Percentiles rank a stretch among this genome's conserved stretches.
phyloP scores from a whole-genome alignment of 176 grass and related monocot genomes.

The Carex kokanica region DNA sequence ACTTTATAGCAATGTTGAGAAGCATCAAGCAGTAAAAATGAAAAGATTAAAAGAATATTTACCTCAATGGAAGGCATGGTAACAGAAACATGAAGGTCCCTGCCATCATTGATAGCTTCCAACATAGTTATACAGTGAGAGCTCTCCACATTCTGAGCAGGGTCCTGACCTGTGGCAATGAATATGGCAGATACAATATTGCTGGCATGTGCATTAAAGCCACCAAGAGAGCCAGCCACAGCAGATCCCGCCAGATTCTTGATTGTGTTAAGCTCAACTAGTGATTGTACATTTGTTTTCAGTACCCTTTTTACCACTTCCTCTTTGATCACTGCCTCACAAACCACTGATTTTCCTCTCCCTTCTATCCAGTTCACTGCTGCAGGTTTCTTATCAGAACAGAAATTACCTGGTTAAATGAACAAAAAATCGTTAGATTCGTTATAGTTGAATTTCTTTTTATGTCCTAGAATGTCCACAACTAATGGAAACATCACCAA shows the following conservation, averaged over 20 bases:
- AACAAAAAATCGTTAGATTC: neutral
- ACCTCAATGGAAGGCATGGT: conserved; percentile 99
- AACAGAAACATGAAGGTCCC: conserved; percentile 93
- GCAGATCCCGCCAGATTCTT: conserved; percentile 96
- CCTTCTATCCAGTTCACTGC: conserved; percentile 97
- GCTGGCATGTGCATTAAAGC: conserved; percentile 93
- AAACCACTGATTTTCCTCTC: conserved; percentile 89
- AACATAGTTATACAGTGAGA: conserved; percentile 98
- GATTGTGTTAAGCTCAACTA: conserved; percentile 88
- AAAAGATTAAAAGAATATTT: conserved; percentile 23
- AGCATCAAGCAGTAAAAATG: neutral
- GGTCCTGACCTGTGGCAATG: conserved; percentile 96
- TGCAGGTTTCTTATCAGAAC: conserved; percentile 89
- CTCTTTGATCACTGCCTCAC: conserved; percentile 88
- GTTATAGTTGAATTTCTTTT: conserved; percentile 4
- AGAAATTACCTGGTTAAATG: conserved; percentile 72
- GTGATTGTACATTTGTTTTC: conserved; percentile 73
- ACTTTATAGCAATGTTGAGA: neutral
- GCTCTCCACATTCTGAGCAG: conserved; percentile 93
- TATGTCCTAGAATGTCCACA: neutral
- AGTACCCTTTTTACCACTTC: conserved; percentile 87
- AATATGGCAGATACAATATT: conserved; percentile 89
- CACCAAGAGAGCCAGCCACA: conserved; percentile 82
- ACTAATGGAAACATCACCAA: neutral
- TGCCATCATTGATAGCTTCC: conserved; percentile 73